A percentile compares a stretch with the other conserved stretches of the same genome.
phyloP scores from a whole-genome alignment of 2,329 filamentous ascomycete species.

The Pseudogymnoascus sp. region DNA sequence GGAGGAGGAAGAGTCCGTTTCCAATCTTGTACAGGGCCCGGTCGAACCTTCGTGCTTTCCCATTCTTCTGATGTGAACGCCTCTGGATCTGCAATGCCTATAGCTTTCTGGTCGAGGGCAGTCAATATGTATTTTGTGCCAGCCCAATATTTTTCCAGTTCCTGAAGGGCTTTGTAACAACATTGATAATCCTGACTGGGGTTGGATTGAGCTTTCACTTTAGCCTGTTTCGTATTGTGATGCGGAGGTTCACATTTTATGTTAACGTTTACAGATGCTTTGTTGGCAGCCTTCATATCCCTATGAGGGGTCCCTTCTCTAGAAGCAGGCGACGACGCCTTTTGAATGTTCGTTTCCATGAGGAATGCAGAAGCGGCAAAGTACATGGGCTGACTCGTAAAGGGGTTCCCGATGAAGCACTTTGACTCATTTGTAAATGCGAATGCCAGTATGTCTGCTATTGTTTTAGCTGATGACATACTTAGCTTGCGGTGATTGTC shows the following conservation, averaged over 20 bases:
- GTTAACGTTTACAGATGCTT: constrained; percentile 16
- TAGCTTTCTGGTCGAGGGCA: constrained; percentile 77
- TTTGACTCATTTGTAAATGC: constrained; percentile 78
- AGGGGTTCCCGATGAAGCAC: constrained; percentile 80
- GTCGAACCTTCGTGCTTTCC: constrained; percentile 55
- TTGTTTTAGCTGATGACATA: constrained; percentile 62
- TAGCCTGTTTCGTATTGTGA: constrained; percentile 22
- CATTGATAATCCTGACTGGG: constrained; percentile 51
- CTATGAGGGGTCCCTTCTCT: constrained; percentile 35
- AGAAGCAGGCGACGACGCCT: constrained; percentile 56
- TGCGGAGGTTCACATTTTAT: constrained; percentile 19
- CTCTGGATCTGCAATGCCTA: constrained; percentile 70
- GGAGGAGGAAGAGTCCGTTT: constrained; percentile 20
- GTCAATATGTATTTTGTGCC: constrained; percentile 82
- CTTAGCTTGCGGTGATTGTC: constrained; percentile 54
- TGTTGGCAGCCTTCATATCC: constrained; percentile 10
- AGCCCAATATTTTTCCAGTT: constrained; percentile 78
- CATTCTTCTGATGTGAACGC: constrained; percentile 65
- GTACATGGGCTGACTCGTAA: constrained; percentile 85
- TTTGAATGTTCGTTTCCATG: constrained; percentile 68
- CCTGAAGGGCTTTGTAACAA: constrained; percentile 75
- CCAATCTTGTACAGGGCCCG: constrained; percentile 31
- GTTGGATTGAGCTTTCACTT: constrained; percentile 1
- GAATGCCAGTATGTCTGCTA: constrained; percentile 80
- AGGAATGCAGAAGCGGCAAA: constrained; percentile 85